Evolutionary conservation across 2,329 filamentous ascomycete genomes (phyloP), one percentile per base, ranked within the genome.

Genomic region (Hirsutella minnesotensis): DNA sequence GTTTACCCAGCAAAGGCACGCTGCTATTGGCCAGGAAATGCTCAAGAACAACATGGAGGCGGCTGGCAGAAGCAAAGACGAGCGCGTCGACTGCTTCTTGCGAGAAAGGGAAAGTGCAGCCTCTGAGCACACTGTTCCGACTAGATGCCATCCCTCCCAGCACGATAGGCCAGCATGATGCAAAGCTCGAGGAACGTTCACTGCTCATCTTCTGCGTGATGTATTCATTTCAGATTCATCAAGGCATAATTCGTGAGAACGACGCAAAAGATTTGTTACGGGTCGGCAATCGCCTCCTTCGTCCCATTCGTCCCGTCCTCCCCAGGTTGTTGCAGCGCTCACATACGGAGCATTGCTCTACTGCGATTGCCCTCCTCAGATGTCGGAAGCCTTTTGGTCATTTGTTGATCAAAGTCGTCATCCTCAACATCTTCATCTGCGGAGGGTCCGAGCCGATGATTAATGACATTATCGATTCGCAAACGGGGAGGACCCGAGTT

Each of bases 1-100:
- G 48, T 69, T 79, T 56, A 79, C 79, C 53, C 72, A 79, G 35
- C 67, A 81, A 43, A 77, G 84, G 51, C 74, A 85, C 42, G 51
- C 75, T 45, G 78, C 80, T 30, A 81, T 84, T 40, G 77, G 72
- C 46, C 73, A 78, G 45, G 65, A 80, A 38, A 68, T 79, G 56
- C 67, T 63, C 41, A 68, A 68, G 45, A 70, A 73, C 49, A 67
- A 73, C 54, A 61, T 70, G 52, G 67, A 76, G 43, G 66, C 70
- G 47, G 68, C 70, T 40, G 64, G 72, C 31, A 58, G 73, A 56
- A 66, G 63, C 53, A 69, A 75, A 42, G 73, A 84, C 47, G 78
- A 80, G 54, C 72, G 87, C 41, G 81, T 96, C 33, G 75, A 86
- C 51, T 78, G 67, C 43, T 96, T 96, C 55, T 51, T 96, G 45